phyloP scores from a whole-genome alignment of 225 moss, liverwort and hornwort genomes.

The Marchantia polymorpha region DNA sequence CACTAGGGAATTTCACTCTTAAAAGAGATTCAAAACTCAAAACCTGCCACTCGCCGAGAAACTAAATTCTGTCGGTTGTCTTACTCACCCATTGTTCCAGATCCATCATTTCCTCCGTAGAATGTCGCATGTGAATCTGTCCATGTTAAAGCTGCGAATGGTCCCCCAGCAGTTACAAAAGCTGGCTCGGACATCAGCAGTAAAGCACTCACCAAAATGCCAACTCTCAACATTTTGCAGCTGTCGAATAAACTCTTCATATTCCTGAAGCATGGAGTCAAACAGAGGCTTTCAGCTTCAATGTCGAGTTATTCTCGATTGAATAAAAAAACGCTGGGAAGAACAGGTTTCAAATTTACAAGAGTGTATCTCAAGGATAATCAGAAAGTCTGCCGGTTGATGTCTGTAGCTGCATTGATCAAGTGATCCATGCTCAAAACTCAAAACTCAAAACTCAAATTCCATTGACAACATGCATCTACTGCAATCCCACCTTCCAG shows the following conservation, averaged over 20 bases:
- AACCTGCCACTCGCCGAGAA: background rate
- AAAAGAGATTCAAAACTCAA: background rate
- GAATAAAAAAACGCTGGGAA: background rate
- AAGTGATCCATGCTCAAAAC: no score
- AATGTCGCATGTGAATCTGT: slow-evolving; percentile 31
- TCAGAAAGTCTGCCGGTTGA: background rate
- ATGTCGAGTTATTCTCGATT: background rate
- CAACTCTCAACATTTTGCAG: slow-evolving; percentile 8
- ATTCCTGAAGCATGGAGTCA: background rate
- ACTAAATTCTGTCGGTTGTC: background rate
- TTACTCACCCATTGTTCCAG: slow-evolving; percentile 40
- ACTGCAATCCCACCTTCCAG: no score
- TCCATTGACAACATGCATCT: no score
- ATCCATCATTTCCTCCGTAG: slow-evolving; percentile 37
- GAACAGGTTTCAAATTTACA: background rate
- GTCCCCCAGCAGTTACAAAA: background rate
- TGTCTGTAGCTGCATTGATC: no score
- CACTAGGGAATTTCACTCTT: no score
- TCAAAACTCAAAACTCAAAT: no score
- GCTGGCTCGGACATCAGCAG: slow-evolving; percentile 1
- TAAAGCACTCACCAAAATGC: background rate
- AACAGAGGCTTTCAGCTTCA: background rate
- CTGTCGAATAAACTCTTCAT: background rate
- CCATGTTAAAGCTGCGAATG: slow-evolving; percentile 23
- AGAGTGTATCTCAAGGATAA: background rate